Evolutionary conservation across 2,329 filamentous ascomycete species (phyloP).

Genomic region (Fonsecaea pugnacius): DNA sequence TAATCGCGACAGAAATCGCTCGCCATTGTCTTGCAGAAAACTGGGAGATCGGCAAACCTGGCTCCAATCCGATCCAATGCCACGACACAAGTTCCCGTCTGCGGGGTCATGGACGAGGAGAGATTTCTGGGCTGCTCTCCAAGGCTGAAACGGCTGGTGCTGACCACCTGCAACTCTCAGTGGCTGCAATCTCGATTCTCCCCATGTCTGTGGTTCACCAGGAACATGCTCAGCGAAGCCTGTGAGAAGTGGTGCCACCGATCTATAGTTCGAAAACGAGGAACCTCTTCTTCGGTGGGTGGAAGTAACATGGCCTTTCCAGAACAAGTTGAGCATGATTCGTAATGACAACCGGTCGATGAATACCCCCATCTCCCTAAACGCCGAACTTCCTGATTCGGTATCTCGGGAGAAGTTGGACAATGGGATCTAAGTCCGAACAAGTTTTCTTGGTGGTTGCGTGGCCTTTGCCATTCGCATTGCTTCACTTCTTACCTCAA

Average conservation of each 20-base stretch:
- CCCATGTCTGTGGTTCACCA: background rate
- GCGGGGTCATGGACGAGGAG: slow-evolving; percentile 6
- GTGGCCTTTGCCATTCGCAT: background rate
- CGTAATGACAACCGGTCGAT: background rate
- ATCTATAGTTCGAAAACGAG: background rate
- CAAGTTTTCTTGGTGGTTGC: slow-evolving; percentile 11
- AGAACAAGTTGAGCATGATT: background rate
- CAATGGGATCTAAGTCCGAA: background rate
- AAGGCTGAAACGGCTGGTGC: slow-evolving; percentile 18
- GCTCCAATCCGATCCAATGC: background rate
- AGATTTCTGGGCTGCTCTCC: background rate
- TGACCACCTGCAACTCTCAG: background rate
- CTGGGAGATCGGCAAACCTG: background rate
- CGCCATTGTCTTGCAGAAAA: background rate
- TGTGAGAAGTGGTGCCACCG: background rate
- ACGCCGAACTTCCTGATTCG: slow-evolving; percentile 18
- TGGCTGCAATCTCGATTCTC: background rate
- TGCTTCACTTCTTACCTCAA: background rate
- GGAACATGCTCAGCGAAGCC: background rate
- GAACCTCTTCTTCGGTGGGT: background rate
- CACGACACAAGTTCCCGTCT: background rate
- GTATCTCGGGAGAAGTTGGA: slow-evolving; percentile 4
- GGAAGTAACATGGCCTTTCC: background rate
- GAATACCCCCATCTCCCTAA: background rate
- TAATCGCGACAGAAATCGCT: background rate